These are phyloP conservation scores for Flueggea neowawraea DNA, from an alignment of 441 rosid genomes.

Conservation along the genomic window DNA sequence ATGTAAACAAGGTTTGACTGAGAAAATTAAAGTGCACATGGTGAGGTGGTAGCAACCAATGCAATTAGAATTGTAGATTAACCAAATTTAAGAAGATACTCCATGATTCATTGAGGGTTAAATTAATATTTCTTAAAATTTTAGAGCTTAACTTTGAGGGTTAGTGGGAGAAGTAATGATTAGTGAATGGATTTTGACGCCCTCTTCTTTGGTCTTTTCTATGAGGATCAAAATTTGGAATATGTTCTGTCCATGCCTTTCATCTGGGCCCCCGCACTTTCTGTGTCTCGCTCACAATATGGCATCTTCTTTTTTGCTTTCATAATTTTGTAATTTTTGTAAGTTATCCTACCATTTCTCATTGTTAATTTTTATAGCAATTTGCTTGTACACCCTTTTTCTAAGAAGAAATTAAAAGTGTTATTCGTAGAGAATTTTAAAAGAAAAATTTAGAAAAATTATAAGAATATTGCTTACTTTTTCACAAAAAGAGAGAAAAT, in stretches of 20 bases:
- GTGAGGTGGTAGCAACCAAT: constrained; percentile 27
- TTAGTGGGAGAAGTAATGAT: constrained; percentile 76
- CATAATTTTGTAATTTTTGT: no score
- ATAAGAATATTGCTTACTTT: no score
- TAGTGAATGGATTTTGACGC: constrained; percentile 34
- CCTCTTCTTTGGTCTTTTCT: constrained; percentile 30
- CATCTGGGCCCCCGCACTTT: constrained; percentile 11
- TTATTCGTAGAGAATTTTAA: no score
- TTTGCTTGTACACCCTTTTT: no score
- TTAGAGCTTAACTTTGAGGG: no score
- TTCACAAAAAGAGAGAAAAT: no score
- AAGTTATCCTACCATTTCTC: no score
- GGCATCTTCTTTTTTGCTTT: not conserved
- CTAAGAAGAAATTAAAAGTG: no score
- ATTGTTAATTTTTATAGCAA: no score
- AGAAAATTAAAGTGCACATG: constrained; percentile 9
- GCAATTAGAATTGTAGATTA: not conserved
- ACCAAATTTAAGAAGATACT: not conserved
- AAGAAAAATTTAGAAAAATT: no score
- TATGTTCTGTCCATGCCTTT: constrained; percentile 36
- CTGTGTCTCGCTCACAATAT: not conserved
- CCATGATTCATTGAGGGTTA: no score
- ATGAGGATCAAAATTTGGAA: constrained; percentile 43
- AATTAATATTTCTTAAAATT: not conserved
- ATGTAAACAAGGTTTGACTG: constrained; percentile 15